A percentile compares a stretch with the other conserved stretches of the same genome.
Evolutionary conservation across 306 rosid species (phyloP).

Genomic region (Styphnolobium japonicum): DNA sequence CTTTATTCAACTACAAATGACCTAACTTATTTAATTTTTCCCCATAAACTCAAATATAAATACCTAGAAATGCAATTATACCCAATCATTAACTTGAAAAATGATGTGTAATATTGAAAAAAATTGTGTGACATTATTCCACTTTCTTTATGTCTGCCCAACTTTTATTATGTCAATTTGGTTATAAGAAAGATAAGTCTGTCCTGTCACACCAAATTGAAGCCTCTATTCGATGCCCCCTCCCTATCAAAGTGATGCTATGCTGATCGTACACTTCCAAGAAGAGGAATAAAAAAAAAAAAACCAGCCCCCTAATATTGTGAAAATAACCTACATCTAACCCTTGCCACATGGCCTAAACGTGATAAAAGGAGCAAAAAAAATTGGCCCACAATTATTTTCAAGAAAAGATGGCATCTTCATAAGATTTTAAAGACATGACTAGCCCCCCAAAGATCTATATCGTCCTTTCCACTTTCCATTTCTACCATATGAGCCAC

Average conservation of each 20-base stretch:
- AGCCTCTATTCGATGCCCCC: slow-evolving; percentile 7
- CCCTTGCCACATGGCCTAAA: slow-evolving; percentile 8
- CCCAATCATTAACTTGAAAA: background rate
- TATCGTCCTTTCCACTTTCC: background rate
- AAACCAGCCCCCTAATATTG: background rate
- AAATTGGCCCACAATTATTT: slow-evolving; percentile 3
- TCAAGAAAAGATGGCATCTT: background rate
- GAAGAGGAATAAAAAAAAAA: background rate
- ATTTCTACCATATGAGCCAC: slow-evolving; percentile 18
- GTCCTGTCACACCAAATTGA: slow-evolving; percentile 23
- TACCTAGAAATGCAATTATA: too few species aligned
- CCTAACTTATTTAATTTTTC: too few species aligned
- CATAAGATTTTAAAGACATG: background rate
- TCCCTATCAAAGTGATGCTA: background rate
- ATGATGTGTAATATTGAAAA: background rate
- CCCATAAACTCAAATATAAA: too few species aligned
- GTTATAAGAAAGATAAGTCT: background rate
- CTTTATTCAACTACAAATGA: too few species aligned
- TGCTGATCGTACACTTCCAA: background rate
- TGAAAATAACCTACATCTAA: slow-evolving; percentile 4
- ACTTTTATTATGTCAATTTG: background rate
- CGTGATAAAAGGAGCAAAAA: background rate
- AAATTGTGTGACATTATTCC: background rate
- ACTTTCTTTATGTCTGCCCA: background rate
- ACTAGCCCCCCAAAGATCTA: background rate